Evolutionary conservation across 1,284 basidiomycete genomes (phyloP).

Genomic region (Marasmius tenuissimus): DNA sequence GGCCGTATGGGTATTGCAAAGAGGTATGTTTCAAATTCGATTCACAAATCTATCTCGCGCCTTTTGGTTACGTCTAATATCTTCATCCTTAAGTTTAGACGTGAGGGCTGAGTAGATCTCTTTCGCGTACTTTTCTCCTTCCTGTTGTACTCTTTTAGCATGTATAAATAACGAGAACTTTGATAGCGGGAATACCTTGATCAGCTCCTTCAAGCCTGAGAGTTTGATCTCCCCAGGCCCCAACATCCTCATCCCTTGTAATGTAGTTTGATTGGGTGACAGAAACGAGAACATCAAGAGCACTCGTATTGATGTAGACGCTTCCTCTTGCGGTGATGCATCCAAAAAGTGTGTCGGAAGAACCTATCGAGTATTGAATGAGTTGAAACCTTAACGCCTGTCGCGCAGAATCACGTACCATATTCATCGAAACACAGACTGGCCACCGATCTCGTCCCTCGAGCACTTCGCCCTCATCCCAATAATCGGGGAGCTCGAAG

Average conservation of each 20-base stretch:
- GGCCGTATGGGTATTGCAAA: not conserved
- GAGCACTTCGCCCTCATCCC: conserved; percentile 77
- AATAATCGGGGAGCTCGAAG: conserved; percentile 81
- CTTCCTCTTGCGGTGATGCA: conserved; percentile 66
- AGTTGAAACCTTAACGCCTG: not conserved
- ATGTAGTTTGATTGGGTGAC: conserved; percentile 29
- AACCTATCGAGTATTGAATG: conserved; percentile 33
- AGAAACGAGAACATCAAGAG: conserved; percentile 64
- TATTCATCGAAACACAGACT: conserved; percentile 71
- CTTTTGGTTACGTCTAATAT: conserved; percentile 12
- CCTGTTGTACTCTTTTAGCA: not conserved
- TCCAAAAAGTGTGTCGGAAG: conserved; percentile 65
- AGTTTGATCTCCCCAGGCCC: conserved; percentile 56
- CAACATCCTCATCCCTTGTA: conserved; percentile 64
- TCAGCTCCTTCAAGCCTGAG: conserved; percentile 44
- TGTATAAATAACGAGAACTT: not conserved
- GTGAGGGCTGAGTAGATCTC: conserved; percentile 10
- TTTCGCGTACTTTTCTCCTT: conserved; percentile 10
- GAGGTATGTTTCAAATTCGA: not conserved
- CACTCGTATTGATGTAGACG: conserved; percentile 54
- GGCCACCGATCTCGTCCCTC: conserved; percentile 66
- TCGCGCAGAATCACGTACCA: conserved; percentile 44
- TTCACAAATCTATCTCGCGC: conserved; percentile 11
- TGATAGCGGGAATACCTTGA: conserved; percentile 43
- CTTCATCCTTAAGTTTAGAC: conserved; percentile 11